Conservation (phyloP, 495 filamentous ascomycete genomes). For the Symbiotaphrina buchneri region DNA sequence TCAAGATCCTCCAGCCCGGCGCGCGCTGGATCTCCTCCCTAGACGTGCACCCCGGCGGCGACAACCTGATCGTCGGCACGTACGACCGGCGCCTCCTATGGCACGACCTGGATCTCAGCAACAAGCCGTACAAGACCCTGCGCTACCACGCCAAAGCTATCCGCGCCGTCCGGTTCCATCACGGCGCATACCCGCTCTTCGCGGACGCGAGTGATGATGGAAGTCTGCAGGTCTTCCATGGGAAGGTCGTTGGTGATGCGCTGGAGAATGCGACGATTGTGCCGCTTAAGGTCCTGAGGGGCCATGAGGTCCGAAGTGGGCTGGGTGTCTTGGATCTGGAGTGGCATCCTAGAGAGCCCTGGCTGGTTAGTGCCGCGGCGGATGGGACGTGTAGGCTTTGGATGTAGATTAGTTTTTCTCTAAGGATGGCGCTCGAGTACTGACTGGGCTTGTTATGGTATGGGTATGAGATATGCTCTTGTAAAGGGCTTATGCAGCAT, state of each 20-base stretch:
- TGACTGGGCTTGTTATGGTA: too few species aligned
- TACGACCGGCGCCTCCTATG: constrained; percentile 89
- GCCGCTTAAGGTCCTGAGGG: constrained; percentile 79
- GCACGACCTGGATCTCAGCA: constrained; percentile 89
- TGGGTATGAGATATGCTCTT: too few species aligned
- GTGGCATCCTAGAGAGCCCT: constrained; percentile 84
- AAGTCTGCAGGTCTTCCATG: constrained; percentile 86
- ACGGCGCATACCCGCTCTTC: constrained; percentile 66
- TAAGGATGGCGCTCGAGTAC: too few species aligned
- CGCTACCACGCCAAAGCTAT: constrained; percentile 86
- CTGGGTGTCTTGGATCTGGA: constrained; percentile 84
- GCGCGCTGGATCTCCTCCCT: constrained; percentile 88
- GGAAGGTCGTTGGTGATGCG: constrained; percentile 77
- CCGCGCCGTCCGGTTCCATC: constrained; percentile 67
- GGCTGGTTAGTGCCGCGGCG: constrained; percentile 82
- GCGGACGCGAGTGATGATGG: constrained; percentile 89
- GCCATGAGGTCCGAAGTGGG: constrained; percentile 59
- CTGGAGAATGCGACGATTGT: constrained; percentile 93
- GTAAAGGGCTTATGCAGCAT: too few species aligned
- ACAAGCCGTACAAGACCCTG: constrained; percentile 82
- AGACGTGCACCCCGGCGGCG: constrained; percentile 78
- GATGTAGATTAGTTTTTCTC: constrained; percentile 23
- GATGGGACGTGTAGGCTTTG: constrained; percentile 77
- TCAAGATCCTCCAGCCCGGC: constrained; percentile 81
- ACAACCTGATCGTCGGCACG: constrained; percentile 80